Evolutionary conservation across 1,284 basidiomycete genomes (phyloP).

Genomic region (Megacollybia platyphylla): DNA sequence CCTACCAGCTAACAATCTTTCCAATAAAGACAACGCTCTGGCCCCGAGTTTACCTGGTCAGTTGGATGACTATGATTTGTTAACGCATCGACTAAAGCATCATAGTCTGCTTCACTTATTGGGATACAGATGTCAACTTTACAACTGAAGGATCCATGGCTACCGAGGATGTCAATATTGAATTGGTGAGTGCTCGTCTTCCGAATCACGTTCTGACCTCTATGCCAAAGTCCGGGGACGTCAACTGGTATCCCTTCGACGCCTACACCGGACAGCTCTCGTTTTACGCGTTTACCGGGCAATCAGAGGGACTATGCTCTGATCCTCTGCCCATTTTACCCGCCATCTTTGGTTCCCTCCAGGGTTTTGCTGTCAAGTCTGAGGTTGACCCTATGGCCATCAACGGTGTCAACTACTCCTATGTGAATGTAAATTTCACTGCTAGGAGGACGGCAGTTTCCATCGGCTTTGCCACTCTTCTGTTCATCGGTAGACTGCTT

Average conservation of each 20-base stretch:
- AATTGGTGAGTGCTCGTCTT: not conserved
- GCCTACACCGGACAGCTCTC: slow-evolving; percentile 1
- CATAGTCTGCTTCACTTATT: not conserved
- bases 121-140: not conserved
- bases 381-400: not conserved
- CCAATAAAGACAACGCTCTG: not conserved
- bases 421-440: not conserved
- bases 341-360: not conserved
- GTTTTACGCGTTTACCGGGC: slow-evolving; percentile 1
- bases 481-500: not conserved
- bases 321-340: not conserved
- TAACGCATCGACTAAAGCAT: not conserved
- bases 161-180: not conserved
- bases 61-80: not conserved
- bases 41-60: not conserved
- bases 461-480: not conserved
- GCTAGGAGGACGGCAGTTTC: not conserved
- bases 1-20: not conserved
- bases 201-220: not conserved
- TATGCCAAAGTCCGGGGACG: slow-evolving; percentile 3
- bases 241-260: slow-evolving; percentile 7
- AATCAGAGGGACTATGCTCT: not conserved
- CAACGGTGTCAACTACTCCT: not conserved
- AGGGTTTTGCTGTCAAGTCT: not conserved
- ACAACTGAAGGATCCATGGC: not conserved